Conservation (phyloP, 2,329 filamentous ascomycete genomes). For the Pyrenochaeta sp. region DNA sequence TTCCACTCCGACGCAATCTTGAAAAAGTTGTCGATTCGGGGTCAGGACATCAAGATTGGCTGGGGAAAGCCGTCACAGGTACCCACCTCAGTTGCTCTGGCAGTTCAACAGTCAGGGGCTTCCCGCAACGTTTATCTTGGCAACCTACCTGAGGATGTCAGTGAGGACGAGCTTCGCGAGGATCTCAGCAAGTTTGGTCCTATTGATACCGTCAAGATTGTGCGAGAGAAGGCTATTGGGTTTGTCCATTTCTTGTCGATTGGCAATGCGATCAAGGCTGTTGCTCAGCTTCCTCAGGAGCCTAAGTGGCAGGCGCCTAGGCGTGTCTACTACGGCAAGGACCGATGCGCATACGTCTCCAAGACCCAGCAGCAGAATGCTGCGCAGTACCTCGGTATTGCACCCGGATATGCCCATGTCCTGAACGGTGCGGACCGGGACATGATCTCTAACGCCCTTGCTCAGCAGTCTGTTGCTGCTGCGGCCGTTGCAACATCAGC, state of each 20-base stretch:
- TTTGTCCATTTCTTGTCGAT: constrained; percentile 98
- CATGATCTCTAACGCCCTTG: constrained; percentile 93
- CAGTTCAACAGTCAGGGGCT: constrained; percentile 95
- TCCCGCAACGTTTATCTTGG: constrained; percentile 97
- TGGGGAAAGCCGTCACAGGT: constrained; percentile 99
- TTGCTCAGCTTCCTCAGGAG: constrained; percentile 94
- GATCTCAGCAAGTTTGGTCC: constrained; percentile 95
- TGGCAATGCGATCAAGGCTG: constrained; percentile 97
- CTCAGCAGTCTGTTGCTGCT: constrained; percentile 96
- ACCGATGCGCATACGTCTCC: constrained; percentile 96
- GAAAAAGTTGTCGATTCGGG: constrained; percentile 98
- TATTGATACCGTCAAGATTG: constrained; percentile 97
- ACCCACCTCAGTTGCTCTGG: constrained; percentile 94
- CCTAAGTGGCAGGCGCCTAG: constrained; percentile 95
- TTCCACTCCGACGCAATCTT: constrained; percentile 99
- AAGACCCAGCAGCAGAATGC: constrained; percentile 99
- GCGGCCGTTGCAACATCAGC: constrained; percentile 96
- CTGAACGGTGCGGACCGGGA: constrained; percentile 96
- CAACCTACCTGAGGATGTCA: constrained; percentile 87
- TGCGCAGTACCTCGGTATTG: constrained; percentile 96
- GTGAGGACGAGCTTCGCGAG: constrained; percentile 91
- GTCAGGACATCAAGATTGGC: constrained; percentile 98
- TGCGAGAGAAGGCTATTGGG: constrained; percentile 96
- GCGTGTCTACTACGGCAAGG: constrained; percentile 98
- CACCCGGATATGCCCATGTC: constrained; percentile 94